These are phyloP conservation scores for Cryptomeria japonica DNA, from an alignment of 75 land plant genomes.

Conservation along the genomic window DNA sequence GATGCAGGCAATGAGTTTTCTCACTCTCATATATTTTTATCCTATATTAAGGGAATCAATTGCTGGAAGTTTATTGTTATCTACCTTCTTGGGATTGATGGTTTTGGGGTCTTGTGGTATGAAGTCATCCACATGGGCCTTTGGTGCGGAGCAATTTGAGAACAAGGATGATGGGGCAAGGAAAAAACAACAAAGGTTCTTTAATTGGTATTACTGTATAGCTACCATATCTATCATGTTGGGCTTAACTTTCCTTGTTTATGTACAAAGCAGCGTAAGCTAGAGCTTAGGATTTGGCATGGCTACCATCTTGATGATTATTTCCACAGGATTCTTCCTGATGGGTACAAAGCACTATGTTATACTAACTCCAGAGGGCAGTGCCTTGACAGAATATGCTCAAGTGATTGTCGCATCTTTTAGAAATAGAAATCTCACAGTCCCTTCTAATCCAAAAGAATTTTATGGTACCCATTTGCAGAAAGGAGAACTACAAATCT, in stretches of 20 bases:
- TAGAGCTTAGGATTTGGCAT: slow-evolving; percentile 21
- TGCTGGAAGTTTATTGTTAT: neutral
- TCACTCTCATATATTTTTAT: neutral
- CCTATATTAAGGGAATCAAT: neutral
- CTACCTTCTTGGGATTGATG: neutral
- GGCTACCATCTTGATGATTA: neutral
- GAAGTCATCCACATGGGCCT: neutral
- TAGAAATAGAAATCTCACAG: neutral
- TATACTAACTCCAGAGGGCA: slow-evolving; percentile 7
- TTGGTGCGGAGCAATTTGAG: slow-evolving; percentile 4
- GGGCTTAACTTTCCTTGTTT: slow-evolving; percentile 10
- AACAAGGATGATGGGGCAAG: too few relatives aligned
- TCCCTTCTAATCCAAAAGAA: neutral
- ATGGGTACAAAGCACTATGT: slow-evolving; percentile 3
- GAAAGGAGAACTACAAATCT: neutral
- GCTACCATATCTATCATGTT: neutral
- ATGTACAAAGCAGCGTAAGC: slow-evolving; percentile 28
- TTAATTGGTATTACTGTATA: slow-evolving; percentile 20
- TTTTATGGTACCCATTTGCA: neutral
- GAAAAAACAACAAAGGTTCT: slow-evolving; percentile 1
- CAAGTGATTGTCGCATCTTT: slow-evolving; percentile 21
- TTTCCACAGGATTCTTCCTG: neutral
- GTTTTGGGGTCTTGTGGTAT: neutral
- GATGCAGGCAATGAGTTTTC: slow-evolving; percentile 3
- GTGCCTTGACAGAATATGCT: slow-evolving; percentile 21